phyloP scores from a whole-genome alignment of 768 basidiomycete species.

The Mycena latifolia region DNA sequence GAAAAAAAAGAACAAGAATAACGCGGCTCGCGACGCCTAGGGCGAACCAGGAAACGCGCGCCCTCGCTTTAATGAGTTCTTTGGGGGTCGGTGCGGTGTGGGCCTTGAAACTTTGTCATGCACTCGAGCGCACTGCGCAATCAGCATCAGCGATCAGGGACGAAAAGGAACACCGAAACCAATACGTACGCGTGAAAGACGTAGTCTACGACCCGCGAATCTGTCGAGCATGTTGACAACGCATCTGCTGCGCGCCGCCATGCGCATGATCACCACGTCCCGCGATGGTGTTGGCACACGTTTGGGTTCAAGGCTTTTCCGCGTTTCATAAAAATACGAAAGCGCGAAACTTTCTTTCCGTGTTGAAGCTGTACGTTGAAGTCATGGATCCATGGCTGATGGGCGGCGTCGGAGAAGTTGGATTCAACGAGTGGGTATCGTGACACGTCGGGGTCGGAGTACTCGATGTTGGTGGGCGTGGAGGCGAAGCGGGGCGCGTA shows the following conservation, averaged over 20 bases:
- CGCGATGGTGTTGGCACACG: neutral
- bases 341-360: too few species aligned
- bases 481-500: too few species aligned
- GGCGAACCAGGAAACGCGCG: conserved; percentile 6
- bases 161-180: neutral
- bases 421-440: too few species aligned
- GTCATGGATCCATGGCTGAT: too few species aligned
- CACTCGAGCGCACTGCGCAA: neutral
- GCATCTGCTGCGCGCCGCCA: neutral
- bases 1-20: too few species aligned
- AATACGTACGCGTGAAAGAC: conserved; percentile 2
- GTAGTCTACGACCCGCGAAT: conserved; percentile 1
- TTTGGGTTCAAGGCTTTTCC: neutral
- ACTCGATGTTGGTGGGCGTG: too few species aligned
- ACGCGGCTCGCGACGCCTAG: too few species aligned
- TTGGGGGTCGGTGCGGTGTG: conserved; percentile 8
- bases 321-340: too few species aligned
- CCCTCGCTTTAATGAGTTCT: conserved; percentile 1
- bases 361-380: too few species aligned
- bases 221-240: conserved; percentile 11
- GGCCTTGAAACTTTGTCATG: conserved; percentile 4
- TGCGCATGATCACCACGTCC: conserved; percentile 6
- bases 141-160: neutral
- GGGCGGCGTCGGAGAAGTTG: too few species aligned
- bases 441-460: too few species aligned